Base-by-base conservation (phyloP, 2,329 filamentous ascomycete species). In the Alternaria arborescens region DNA sequence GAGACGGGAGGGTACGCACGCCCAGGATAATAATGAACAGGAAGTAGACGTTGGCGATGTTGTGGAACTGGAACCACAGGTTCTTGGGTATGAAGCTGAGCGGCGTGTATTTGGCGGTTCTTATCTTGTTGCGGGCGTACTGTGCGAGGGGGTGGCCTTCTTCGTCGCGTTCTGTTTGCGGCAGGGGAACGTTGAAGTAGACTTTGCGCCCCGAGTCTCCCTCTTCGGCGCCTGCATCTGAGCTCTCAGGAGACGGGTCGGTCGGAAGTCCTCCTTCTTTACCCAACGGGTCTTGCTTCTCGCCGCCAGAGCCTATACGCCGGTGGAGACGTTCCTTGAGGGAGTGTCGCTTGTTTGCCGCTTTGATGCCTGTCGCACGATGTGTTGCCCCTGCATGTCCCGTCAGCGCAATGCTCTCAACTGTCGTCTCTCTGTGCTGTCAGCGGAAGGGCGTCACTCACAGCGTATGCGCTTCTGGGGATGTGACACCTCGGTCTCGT, bases 1-100 rank as follows among this genome's bases (percentile, higher is more conserved):
- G 60, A 60, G 43, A 18, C 18, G 46, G 55, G 55, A 52, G 51
- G 46, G 38, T 57, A 86, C 94, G 85, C 89, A 98, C 95, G 74
- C 90, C 89, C 61, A 99, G 86, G 75, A 99, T 97, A 77, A 97
- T 94, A 72, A 94, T 87, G 81, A 98, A 97, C 70, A 98, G 84
- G 86, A 99, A 99, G 82, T 98, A 99, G 55, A 98, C 90, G 79
- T 99, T 99, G 75, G 95, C 95, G 73, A 99, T 91, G 76, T 98
- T 98, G 81, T 99, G 94, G 77, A 99, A 98, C 80, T 99, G 96
- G 67, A 97, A 92, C 88, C 90, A 99, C 74, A 99, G 77, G 80
- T 99, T 98, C 83, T 98, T 98, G 14, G 95, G 95, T 28, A 99
- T 80, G 80, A 99, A 99, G 61, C 92, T 97, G 65, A 99, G 80